phyloP scores from a whole-genome alignment of 2,329 filamentous ascomycete genomes.

The Aureobasidium sp. region DNA sequence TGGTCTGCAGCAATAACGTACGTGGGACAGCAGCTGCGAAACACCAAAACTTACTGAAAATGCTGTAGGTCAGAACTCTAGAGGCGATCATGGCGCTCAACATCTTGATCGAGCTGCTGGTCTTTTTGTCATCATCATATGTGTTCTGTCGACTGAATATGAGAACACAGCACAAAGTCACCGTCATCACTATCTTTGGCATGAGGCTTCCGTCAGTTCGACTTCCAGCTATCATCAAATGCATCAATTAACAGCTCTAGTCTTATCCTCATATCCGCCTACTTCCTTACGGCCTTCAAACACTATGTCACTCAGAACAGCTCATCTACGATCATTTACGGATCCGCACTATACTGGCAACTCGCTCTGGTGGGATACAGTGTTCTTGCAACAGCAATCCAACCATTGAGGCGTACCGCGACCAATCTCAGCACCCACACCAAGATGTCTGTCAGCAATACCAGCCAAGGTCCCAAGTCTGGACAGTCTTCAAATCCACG shows the following conservation, averaged over 20 bases:
- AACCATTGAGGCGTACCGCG: not conserved
- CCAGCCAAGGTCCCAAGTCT: not conserved
- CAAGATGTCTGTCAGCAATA: not conserved
- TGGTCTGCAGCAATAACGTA: not conserved
- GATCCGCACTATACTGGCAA: not conserved
- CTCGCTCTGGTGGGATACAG: not conserved
- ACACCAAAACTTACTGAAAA: not conserved
- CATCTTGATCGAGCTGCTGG: not conserved
- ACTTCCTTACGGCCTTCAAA: not conserved
- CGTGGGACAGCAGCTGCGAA: not conserved
- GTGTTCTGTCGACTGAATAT: not conserved
- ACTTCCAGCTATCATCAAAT: no score
- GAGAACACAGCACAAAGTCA: not conserved
- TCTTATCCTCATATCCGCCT: not conserved
- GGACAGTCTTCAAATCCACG: not conserved
- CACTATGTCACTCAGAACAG: not conserved
- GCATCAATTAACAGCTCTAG: not conserved
- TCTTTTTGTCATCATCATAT: not conserved
- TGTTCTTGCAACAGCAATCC: not conserved
- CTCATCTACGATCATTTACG: not conserved
- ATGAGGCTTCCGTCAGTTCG: not conserved
- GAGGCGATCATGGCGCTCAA: not conserved
- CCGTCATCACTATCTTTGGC: not conserved
- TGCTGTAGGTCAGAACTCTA: not conserved
- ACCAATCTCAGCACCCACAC: not conserved